Conservation (phyloP, 305 asterid species). For the Fraxinus ornus region DNA sequence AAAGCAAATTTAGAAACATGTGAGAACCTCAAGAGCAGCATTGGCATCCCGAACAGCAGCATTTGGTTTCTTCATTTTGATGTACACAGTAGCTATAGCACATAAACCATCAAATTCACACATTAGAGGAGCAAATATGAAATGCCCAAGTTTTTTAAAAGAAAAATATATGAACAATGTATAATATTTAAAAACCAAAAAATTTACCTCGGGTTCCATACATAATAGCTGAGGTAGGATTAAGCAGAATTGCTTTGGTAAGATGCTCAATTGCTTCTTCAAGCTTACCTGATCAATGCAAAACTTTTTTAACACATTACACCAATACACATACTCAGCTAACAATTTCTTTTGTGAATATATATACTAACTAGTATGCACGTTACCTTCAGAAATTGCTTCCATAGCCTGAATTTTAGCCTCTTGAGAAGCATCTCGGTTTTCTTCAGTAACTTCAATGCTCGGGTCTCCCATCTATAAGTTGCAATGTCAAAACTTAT, state of each 20-base stretch:
- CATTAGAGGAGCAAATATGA: not conserved
- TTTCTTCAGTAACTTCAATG: constrained; percentile 78
- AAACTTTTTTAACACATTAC: constrained; percentile 3
- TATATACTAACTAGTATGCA: not conserved
- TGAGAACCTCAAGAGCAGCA: constrained; percentile 81
- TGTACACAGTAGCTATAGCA: constrained; percentile 71
- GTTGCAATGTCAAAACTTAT: not conserved
- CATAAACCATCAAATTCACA: constrained; percentile 19
- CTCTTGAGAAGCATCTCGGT: constrained; percentile 89
- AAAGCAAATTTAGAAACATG: constrained; percentile 14
- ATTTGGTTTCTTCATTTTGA: constrained; percentile 95
- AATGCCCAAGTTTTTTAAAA: not conserved
- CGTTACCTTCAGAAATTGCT: constrained; percentile 81
- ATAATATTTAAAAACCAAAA: not conserved
- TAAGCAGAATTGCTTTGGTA: constrained; percentile 73
- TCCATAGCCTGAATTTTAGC: constrained; percentile 86
- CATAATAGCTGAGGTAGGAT: constrained; percentile 92
- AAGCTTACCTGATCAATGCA: constrained; percentile 55
- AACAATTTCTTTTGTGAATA: not conserved
- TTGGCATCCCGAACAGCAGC: constrained; percentile 93
- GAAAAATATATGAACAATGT: not conserved
- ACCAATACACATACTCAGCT: not conserved
- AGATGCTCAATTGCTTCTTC: constrained; percentile 85
- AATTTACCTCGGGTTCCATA: constrained; percentile 80
- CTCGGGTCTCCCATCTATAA: constrained; percentile 91